A percentile compares a stretch with the other conserved stretches of the same genome.
These are phyloP conservation scores for Lasiosphaeria ovina DNA, from an alignment of 495 filamentous ascomycete species.

Conservation along the genomic window DNA sequence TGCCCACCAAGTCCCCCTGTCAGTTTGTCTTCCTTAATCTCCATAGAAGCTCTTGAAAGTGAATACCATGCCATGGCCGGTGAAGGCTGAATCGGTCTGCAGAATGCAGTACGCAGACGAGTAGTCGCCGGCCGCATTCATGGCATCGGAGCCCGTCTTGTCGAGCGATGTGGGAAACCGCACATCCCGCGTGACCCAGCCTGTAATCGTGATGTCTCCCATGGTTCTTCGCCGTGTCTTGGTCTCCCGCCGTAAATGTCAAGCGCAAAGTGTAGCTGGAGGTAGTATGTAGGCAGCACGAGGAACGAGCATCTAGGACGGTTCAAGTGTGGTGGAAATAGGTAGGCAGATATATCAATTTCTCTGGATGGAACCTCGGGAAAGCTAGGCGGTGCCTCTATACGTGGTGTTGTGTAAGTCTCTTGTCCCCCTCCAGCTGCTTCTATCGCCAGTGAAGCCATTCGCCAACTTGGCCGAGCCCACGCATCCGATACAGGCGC, in stretches of 20 bases:
- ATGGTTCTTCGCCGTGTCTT: neutral
- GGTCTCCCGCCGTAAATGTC: too few species aligned
- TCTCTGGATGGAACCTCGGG: neutral
- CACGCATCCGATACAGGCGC: neutral
- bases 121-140: conserved; percentile 95
- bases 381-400: neutral
- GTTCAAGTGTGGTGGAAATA: neutral
- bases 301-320: neutral
- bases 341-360: neutral
- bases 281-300: too few species aligned
- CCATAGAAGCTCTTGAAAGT: neutral
- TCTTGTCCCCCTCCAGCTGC: too few species aligned
- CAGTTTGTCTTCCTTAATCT: neutral
- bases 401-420: too few species aligned
- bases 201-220: conserved; percentile 72
- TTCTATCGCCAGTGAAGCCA: neutral
- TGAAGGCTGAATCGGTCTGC: conserved; percentile 67
- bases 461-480: neutral
- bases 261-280: too few species aligned
- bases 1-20: conserved; percentile 25
- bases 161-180: conserved; percentile 93
- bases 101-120: conserved; percentile 91
- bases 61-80: conserved; percentile 83
- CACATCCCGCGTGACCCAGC: conserved; percentile 78
- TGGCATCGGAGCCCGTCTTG: conserved; percentile 94